Evolutionary conservation across 169 alveolate genomes (phyloP), one percentile per base, ranked within the genome.

Genomic region (Cryptosporidium felis): DNA sequence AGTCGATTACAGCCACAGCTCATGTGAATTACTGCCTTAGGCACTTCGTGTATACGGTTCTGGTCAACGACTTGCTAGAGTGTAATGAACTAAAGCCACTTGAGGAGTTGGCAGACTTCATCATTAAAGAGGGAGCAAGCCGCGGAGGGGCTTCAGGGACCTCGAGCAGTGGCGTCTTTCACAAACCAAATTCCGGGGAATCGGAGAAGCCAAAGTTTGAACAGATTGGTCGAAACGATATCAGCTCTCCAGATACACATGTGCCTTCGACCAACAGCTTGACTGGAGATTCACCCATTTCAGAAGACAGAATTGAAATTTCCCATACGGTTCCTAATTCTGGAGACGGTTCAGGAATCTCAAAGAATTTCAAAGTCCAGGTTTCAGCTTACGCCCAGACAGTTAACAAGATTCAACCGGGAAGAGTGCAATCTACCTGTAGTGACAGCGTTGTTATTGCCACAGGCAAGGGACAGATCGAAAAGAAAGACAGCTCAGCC

Each of bases 261-360:
- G 56, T 74, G 14, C 85, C 85, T 12, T 74, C 85, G 38, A 74
- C 85, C 18, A 74, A 56, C 45, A 74, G 85, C 41, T 47, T 74
- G 38, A 49, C 67, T n/a, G 67, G 74, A 12, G 85, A 74, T 30
- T 74, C 85, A 53, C 85, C 85, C 30, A 32, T 74, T 28, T 61
- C 53, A n/a, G 80, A 61, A 61, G 80, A 61, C 40, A 61, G 32
- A 61, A 38, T 18, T 61, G 80, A n/a, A 61, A 40, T 61, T 36
- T 18, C 58, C n/a, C 38, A 61, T 23, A 61, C 58, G 34, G 53
- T 0, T 21, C 49, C 49, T 2, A 61, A 40, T 21, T 61, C 58
- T 32, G 53, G 80, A 38, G 80, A 41, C 14, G 56, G 40, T 36
- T 9, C 80, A 9, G 18, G 56, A 16, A 40, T 36, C 3, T 26